Evolutionary conservation across 495 filamentous ascomycete genomes (phyloP).

Genomic region (Evansstolkia leycettana): DNA sequence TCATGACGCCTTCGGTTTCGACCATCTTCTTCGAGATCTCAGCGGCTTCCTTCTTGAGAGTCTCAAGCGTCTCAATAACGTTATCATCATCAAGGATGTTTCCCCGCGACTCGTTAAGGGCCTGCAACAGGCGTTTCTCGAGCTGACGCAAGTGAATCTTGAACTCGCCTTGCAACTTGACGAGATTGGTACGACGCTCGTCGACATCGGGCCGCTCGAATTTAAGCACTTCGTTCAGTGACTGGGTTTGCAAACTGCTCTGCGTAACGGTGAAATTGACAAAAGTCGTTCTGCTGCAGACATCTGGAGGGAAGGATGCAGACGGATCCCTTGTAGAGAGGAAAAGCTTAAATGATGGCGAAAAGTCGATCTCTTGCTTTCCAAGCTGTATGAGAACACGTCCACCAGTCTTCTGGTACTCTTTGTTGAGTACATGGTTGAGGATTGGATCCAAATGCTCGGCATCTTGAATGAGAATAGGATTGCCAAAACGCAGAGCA

Average conservation of each 20-base stretch:
- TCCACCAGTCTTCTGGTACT: conserved; percentile 98
- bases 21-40: conserved; percentile 94
- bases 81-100: conserved; percentile 98
- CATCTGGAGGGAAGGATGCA: conserved; percentile 90
- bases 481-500: conserved; percentile 92
- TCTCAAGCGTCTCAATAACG: conserved; percentile 96
- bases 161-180: conserved; percentile 98
- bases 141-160: conserved; percentile 90
- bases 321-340: conserved; percentile 93
- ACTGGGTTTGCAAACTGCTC: conserved; percentile 96
- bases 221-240: conserved; percentile 90
- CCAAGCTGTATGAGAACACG: conserved; percentile 97
- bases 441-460: conserved; percentile 94
- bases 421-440: conserved; percentile 98
- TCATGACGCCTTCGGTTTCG: conserved; percentile 96
- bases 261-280: conserved; percentile 99
- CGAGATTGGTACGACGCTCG: conserved; percentile 85
- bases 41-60: conserved; percentile 90
- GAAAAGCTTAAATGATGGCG: conserved; percentile 90
- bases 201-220: conserved; percentile 98
- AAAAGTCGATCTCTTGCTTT: conserved; percentile 99
- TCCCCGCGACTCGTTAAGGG: conserved; percentile 90
- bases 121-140: conserved; percentile 89
- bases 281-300: conserved; percentile 95
- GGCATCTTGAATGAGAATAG: conserved; percentile 96